Base-by-base conservation (phyloP, 192 early-diverging fungal genomes). In the Coemansia reversa region DNA sequence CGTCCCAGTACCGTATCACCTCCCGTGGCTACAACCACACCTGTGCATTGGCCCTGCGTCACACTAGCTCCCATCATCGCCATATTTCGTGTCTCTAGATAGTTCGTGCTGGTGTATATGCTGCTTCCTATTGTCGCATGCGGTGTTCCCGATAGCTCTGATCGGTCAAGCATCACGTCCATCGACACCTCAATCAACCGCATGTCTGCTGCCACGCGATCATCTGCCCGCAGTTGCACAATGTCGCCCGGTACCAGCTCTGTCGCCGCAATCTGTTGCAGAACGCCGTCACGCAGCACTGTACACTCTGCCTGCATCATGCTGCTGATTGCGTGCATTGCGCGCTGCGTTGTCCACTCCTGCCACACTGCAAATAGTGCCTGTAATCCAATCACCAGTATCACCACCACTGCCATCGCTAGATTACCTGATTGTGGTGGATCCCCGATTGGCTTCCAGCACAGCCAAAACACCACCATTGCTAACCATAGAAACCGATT, bases 61-160 rank as follows among this genome's bases (percentile, higher is more conserved):
- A 92, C 85, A 52, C 85, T 79, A 16, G 84, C 86, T 48, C 83
- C 86, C 83, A 87, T 86, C 69, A 97, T 85, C 27, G 88, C 92
- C 65, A 97, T 82, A 63, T 95, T 95, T 61, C 87, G 85, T 16
- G 87, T 87, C 76, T 94, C 93, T 29, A 93, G 68, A 53, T 87
- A 85, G 60, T 89, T 91, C 5, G 84, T 81, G 81, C 89, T 89
- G 7, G 92, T 95, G 49, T 67, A 51, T 19, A 84, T 74, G 29
- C 81, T 79, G 14, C 82, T 84, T 19, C 84, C 91, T 39, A 79
- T 73, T 24, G 93, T 84, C 7, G 87, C 80, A 22, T 89, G 84
- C 7, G 85, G 72, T 62, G 90, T 88, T 25, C 94, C 94, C 16
- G 94, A 93, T 45, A 95, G 74, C 53, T 87, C 72, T 20, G 90